Percentiles rank a stretch among this genome's conserved stretches.
These are phyloP conservation scores for Penstemon barbatus DNA, from an alignment of 257 asterid genomes.

Conservation along the genomic window DNA sequence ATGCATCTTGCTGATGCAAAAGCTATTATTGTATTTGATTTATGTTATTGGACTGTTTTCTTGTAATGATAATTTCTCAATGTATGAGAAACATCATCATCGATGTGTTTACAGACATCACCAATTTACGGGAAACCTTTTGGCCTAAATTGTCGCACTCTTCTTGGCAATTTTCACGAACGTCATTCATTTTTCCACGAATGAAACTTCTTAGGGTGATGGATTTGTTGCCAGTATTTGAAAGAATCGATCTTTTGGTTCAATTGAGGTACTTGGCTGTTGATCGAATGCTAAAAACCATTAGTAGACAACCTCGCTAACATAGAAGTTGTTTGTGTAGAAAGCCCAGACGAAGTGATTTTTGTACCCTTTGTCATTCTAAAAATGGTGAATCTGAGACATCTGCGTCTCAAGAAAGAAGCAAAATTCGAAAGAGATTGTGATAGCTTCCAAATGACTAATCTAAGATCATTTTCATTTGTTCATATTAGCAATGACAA, in stretches of 20 bases:
- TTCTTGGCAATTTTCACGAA: not conserved
- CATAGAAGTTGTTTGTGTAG: slow-evolving; percentile 10
- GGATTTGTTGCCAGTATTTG: not conserved
- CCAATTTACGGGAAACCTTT: not conserved
- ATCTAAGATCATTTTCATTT: no score
- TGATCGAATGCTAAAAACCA: not conserved
- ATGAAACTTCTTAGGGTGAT: slow-evolving; percentile 1
- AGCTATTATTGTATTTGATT: not conserved
- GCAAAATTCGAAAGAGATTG: no score
- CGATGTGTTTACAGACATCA: not conserved
- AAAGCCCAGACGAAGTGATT: not conserved
- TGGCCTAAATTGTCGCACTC: not conserved
- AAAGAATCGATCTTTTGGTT: not conserved
- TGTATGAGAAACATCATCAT: slow-evolving; percentile 12
- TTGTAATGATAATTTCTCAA: not conserved
- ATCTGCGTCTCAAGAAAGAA: no score
- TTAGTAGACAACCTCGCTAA: not conserved
- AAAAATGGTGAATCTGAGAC: no score
- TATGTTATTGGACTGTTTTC: not conserved
- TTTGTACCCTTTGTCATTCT: no score
- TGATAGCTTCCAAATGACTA: no score
- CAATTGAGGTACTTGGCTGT: no score
- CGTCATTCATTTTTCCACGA: not conserved
- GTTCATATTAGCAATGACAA: no score
- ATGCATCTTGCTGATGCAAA: no score